phyloP scores from a whole-genome alignment of 129 eudicot species.

The sunflower (Helianthus annuus) region DNA sequence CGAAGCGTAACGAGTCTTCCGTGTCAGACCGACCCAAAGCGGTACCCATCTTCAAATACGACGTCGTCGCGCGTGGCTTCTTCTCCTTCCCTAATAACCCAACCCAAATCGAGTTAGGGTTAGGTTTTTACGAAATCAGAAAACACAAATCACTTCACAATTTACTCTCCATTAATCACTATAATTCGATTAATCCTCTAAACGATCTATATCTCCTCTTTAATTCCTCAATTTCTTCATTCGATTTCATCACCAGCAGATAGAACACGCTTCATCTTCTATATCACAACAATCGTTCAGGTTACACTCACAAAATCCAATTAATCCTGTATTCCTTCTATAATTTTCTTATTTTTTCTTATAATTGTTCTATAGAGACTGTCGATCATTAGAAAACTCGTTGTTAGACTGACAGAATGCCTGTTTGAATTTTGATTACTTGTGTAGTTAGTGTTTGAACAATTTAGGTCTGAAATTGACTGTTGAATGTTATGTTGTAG shows the following conservation, averaged over 20 bases:
- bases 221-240: neutral
- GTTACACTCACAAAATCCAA: slow-evolving; percentile 5
- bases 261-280: neutral
- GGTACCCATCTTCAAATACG: slow-evolving; percentile 14
- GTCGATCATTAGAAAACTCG: neutral
- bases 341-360: neutral
- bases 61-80: slow-evolving; percentile 15
- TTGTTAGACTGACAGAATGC: slow-evolving; percentile 6
- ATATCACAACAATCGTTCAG: neutral
- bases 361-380: slow-evolving; percentile 2
- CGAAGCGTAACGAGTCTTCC: slow-evolving; percentile 13
- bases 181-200: slow-evolving; percentile 14
- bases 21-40: slow-evolving; percentile 27
- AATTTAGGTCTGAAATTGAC: neutral
- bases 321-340: neutral
- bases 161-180: slow-evolving; percentile 1
- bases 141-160: slow-evolving; percentile 15
- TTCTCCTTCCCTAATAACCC: neutral
- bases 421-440: neutral
- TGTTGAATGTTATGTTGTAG: neutral
- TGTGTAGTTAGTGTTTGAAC: neutral
- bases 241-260: slow-evolving; percentile 12
- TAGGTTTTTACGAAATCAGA: slow-evolving; percentile 19
- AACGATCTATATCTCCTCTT: slow-evolving; percentile 15
- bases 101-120: slow-evolving; percentile 5